Conservation (phyloP, 2,329 filamentous ascomycete species). For the Neofusicoccum sp. region DNA sequence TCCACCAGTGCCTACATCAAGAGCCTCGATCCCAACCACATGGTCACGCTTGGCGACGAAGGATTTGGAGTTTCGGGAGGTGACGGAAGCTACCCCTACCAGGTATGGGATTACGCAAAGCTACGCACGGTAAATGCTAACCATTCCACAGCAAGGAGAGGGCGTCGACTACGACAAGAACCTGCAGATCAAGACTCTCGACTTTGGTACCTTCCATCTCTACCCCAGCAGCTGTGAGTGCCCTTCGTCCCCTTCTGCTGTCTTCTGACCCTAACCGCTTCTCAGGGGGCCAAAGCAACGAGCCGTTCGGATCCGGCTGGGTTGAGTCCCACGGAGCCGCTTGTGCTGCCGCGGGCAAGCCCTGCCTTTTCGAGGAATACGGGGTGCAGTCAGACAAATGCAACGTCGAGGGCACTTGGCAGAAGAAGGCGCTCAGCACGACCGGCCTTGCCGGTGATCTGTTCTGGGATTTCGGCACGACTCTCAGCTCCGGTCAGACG, state of each 20-base stretch:
- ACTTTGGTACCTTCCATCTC: slow-evolving; percentile 57
- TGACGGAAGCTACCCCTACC: slow-evolving; percentile 54
- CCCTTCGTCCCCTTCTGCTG: neutral
- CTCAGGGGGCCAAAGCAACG: slow-evolving; percentile 30
- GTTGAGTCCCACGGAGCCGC: slow-evolving; percentile 45
- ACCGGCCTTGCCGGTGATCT: slow-evolving; percentile 33
- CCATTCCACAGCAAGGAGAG: slow-evolving; percentile 38
- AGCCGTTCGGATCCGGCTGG: slow-evolving; percentile 46
- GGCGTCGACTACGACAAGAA: slow-evolving; percentile 54
- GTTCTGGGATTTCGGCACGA: slow-evolving; percentile 36
- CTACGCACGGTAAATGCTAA: neutral
- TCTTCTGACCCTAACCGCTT: neutral
- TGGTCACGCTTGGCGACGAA: slow-evolving; percentile 65
- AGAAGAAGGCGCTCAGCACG: slow-evolving; percentile 28
- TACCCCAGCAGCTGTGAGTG: slow-evolving; percentile 49
- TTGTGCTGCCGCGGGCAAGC: slow-evolving; percentile 39
- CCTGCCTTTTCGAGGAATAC: slow-evolving; percentile 42
- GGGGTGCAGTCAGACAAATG: slow-evolving; percentile 31
- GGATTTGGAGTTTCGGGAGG: slow-evolving; percentile 49
- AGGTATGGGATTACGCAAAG: slow-evolving; percentile 10
- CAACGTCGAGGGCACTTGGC: slow-evolving; percentile 31
- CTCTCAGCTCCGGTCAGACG: slow-evolving; percentile 25
- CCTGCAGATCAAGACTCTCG: slow-evolving; percentile 53
- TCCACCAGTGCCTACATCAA: slow-evolving; percentile 62
- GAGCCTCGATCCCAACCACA: slow-evolving; percentile 58